A percentile compares a stretch with the other conserved stretches of the same genome.
Conservation (phyloP, 2,329 filamentous ascomycete genomes). For the Venturiaceae sp. region DNA sequence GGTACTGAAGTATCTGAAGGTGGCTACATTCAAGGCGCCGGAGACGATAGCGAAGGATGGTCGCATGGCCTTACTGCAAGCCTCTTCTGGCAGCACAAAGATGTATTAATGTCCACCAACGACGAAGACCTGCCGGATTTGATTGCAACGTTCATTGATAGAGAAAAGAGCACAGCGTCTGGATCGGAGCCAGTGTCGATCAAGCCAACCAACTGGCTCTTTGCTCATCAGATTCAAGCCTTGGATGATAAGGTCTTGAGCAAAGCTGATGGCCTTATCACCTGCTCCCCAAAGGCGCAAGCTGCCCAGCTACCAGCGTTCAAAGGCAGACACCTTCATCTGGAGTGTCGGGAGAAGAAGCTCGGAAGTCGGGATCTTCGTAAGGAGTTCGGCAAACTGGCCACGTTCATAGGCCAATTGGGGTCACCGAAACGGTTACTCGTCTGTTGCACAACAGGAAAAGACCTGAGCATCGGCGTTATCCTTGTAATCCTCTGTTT, state of each 20-base stretch:
- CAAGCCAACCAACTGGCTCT: slow-evolving; percentile 29
- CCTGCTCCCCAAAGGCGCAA: slow-evolving; percentile 30
- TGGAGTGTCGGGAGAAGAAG: slow-evolving; percentile 64
- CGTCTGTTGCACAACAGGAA: slow-evolving; percentile 66
- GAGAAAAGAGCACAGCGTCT: slow-evolving; percentile 9
- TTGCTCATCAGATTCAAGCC: slow-evolving; percentile 28
- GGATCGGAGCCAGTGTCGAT: slow-evolving; percentile 18
- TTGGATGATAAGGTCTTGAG: slow-evolving; percentile 25
- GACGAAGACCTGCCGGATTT: slow-evolving; percentile 54
- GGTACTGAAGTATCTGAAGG: slow-evolving; percentile 60
- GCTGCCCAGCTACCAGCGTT: slow-evolving; percentile 13
- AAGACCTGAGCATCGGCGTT: slow-evolving; percentile 69
- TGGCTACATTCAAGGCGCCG: slow-evolving; percentile 87
- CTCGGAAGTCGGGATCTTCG: slow-evolving; percentile 76
- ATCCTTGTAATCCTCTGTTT: slow-evolving; percentile 69
- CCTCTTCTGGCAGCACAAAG: slow-evolving; percentile 67
- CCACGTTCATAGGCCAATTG: slow-evolving; percentile 39
- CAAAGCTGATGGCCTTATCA: slow-evolving; percentile 29
- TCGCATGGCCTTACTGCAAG: slow-evolving; percentile 66
- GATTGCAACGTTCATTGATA: slow-evolving; percentile 34
- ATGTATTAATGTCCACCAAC: slow-evolving; percentile 47
- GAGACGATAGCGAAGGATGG: slow-evolving; percentile 94
- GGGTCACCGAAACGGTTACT: slow-evolving; percentile 25
- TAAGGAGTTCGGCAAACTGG: slow-evolving; percentile 54
- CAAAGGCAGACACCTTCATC: slow-evolving; percentile 40